Base-by-base conservation (phyloP, 805 yeast genomes). In the Clavispora fructus region DNA sequence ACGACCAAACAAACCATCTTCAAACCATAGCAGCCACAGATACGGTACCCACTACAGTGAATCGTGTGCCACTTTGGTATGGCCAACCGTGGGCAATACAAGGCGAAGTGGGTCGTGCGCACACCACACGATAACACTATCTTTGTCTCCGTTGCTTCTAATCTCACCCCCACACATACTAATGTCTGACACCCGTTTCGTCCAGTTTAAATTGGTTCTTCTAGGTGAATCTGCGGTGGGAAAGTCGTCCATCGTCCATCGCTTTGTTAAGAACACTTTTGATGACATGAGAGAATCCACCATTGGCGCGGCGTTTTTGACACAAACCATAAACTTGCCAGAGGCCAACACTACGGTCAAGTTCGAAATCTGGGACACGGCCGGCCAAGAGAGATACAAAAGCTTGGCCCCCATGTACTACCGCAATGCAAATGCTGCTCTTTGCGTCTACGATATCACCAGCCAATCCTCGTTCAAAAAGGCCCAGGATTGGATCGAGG, bases 211-310 rank as follows among this genome's bases (percentile, higher is more conserved):
- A 67, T 77, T 92, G 47, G 99, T 92, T 8, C 79, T 92, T 35
- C 71, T 92, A 40, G 99, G 99, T 27, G 99, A 92, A 63, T 97
- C 97, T 0, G 99, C 99, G 0, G 99, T 92, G 14, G 99, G 99
- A 44, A 92, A 92, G 63, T 88, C 96, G 4, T 88, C 96, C 6
- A 75, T 92, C 29, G 98, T 92, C 31, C 75, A 92, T 54, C 77
- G 98, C 55, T 92, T 92, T 67, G 98, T 92, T 38, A 83, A 90
- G 53, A 89, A 92, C 65, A 97, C 92, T 61, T 92, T 92, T 68
- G 96, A 94, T 65, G 98, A 91, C 65, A 91, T 92, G 67, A 91
- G 92, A 63, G 98, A 92, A 60, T 97, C 97, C 19, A 92, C 99
- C 2, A 92, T 92, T 56, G 99, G 99, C 13, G 99, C 99, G 6